Conservation (phyloP, 257 asterid species). For the Scutellaria barbata region DNA sequence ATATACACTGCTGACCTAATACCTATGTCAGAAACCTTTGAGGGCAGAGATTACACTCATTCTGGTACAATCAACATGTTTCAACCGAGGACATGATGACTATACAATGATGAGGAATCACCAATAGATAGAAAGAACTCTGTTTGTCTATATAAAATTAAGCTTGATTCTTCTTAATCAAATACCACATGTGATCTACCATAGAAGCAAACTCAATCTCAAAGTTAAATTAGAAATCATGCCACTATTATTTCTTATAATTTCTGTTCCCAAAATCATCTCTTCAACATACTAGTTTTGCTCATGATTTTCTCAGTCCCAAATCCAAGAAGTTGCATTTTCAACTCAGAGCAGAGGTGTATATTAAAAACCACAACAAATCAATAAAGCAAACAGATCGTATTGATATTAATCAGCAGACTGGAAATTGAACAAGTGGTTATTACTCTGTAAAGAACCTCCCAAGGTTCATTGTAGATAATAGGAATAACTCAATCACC, state of each 20-base stretch:
- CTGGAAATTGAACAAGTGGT: slow-evolving; percentile 27
- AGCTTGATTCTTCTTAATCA: slow-evolving; percentile 18
- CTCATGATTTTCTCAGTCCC: too few relatives aligned
- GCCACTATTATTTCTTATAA: neutral
- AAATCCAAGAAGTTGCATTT: too few relatives aligned
- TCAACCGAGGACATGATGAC: slow-evolving; percentile 38
- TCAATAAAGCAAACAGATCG: neutral
- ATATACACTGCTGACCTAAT: slow-evolving; percentile 34
- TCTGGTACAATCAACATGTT: slow-evolving; percentile 41
- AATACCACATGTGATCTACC: slow-evolving; percentile 17
- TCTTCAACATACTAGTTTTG: too few relatives aligned
- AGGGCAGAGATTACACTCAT: slow-evolving; percentile 41
- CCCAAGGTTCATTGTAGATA: slow-evolving; percentile 63
- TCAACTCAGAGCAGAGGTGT: too few relatives aligned
- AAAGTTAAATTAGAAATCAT: neutral
- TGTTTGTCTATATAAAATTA: slow-evolving; percentile 10
- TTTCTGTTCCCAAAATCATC: slow-evolving; percentile 6
- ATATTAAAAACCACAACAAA: too few relatives aligned
- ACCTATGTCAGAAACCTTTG: slow-evolving; percentile 36
- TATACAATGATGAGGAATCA: slow-evolving; percentile 27
- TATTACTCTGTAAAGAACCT: slow-evolving; percentile 52
- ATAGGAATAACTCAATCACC: slow-evolving; percentile 89
- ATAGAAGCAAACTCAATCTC: slow-evolving; percentile 18
- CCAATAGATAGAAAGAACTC: slow-evolving; percentile 46
- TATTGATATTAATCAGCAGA: slow-evolving; percentile 1